Evolutionary conservation across 345 rosid genomes (phyloP).

Genomic region (Nephelium lappaceum): DNA sequence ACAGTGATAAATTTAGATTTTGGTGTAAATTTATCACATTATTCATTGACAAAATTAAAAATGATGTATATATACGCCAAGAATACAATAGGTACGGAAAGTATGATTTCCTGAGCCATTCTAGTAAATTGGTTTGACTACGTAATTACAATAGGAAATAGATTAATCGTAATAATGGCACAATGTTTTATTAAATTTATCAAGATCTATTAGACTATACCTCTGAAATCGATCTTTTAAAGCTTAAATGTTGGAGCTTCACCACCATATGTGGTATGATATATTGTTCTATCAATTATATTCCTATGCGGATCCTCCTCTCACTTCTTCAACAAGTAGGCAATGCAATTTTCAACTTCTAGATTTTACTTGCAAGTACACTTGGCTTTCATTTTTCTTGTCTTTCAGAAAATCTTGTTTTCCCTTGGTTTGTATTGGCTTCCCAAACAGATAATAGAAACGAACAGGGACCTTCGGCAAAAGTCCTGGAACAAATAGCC

Average conservation of each 20-base stretch:
- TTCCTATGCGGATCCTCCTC: constrained; percentile 73
- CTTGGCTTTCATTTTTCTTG: constrained; percentile 47
- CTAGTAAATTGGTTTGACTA: too few relatives aligned
- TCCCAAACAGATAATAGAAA: constrained; percentile 69
- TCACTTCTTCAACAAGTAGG: constrained; percentile 72
- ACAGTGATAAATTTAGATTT: too few relatives aligned
- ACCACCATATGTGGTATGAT: constrained; percentile 35
- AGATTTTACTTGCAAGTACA: constrained; percentile 67
- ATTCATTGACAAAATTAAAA: too few relatives aligned
- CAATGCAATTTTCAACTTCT: constrained; percentile 56
- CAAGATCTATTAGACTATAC: not conserved
- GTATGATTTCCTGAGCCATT: too few relatives aligned
- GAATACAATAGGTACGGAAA: too few relatives aligned
- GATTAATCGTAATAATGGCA: not conserved
- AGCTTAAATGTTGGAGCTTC: constrained; percentile 67
- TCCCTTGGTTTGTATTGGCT: constrained; percentile 63
- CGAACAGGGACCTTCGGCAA: constrained; percentile 74
- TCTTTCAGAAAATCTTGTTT: constrained; percentile 51
- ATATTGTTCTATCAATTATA: constrained; percentile 51
- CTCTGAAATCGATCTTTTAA: constrained; percentile 18
- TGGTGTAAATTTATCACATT: too few relatives aligned
- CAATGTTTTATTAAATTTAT: not conserved
- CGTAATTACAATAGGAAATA: too few relatives aligned
- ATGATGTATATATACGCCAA: too few relatives aligned
- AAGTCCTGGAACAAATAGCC: constrained; percentile 48